These are phyloP conservation scores for Cryphonectria nitschkei DNA, from an alignment of 2,329 filamentous ascomycete species.

Conservation along the genomic window DNA sequence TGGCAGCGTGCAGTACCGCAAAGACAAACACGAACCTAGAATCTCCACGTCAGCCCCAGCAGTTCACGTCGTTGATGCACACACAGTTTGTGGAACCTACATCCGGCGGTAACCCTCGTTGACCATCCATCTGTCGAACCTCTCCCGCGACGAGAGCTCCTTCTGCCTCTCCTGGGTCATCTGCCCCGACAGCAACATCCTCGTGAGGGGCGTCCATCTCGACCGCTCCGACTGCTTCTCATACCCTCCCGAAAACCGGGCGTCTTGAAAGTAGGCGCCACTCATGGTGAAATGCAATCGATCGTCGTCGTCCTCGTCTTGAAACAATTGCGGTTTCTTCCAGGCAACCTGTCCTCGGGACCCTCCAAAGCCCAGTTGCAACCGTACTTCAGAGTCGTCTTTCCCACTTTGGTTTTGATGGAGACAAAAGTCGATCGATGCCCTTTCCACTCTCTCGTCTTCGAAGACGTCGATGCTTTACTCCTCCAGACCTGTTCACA, in stretches of 20 bases:
- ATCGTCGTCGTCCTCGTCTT: background rate
- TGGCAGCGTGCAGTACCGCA: constrained; percentile 71
- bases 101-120: constrained; percentile 84
- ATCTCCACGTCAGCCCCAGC: constrained; percentile 30
- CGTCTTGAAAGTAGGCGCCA: constrained; percentile 39
- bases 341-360: constrained; percentile 29
- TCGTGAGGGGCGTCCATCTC: constrained; percentile 80
- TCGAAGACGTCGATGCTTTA: background rate
- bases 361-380: constrained; percentile 27
- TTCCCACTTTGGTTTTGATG: background rate
- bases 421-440: constrained; percentile 7
- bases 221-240: constrained; percentile 68
- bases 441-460: background rate
- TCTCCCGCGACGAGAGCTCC: constrained; percentile 69
- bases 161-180: constrained; percentile 76
- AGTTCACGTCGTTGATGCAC: constrained; percentile 10
- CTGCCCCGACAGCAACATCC: constrained; percentile 82
- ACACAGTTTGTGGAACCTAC: constrained; percentile 48
- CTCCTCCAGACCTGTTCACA: background rate
- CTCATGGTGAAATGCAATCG: constrained; percentile 34
- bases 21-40: constrained; percentile 76
- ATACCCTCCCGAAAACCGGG: constrained; percentile 34
- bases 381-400: constrained; percentile 15
- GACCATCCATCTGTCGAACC: constrained; percentile 85
- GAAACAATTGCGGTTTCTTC: constrained; percentile 6